phyloP scores from a whole-genome alignment of 192 early-diverging fungal genomes.

The Bifiguratus adelaidae region DNA sequence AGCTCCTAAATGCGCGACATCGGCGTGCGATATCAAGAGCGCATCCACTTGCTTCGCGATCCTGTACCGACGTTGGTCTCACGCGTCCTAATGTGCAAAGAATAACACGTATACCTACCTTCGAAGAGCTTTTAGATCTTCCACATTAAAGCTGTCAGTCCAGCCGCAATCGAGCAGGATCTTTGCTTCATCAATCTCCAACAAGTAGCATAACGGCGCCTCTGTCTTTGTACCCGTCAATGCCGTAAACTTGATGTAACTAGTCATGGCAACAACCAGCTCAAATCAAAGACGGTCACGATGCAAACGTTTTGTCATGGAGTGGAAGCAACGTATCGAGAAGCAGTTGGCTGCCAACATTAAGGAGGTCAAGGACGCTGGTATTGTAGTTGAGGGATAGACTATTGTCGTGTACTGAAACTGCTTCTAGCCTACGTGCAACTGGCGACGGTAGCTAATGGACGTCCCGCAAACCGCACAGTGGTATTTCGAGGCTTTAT shows the following conservation, averaged over 20 bases:
- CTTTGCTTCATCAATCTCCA: constrained; percentile 86
- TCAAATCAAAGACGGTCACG: too few relatives aligned
- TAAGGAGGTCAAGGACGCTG: background rate
- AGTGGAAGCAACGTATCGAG: background rate
- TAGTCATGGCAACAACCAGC: too few relatives aligned
- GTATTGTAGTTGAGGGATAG: background rate
- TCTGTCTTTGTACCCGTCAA: constrained; percentile 80
- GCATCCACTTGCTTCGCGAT: constrained; percentile 84
- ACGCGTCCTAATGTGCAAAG: background rate
- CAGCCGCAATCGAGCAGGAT: constrained; percentile 94
- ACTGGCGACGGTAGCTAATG: constrained; percentile 8
- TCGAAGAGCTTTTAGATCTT: constrained; percentile 53
- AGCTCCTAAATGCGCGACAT: constrained; percentile 80
- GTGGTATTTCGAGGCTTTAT: constrained; percentile 27
- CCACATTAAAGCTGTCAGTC: constrained; percentile 65
- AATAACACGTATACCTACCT: constrained; percentile 30
- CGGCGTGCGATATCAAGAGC: constrained; percentile 83
- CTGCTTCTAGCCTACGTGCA: constrained; percentile 7
- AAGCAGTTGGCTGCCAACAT: background rate
- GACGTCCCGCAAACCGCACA: constrained; percentile 15
- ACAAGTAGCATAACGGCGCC: constrained; percentile 80
- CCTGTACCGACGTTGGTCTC: constrained; percentile 23
- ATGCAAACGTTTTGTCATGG: too few relatives aligned
- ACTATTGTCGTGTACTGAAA: background rate
- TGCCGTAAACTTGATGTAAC: constrained; percentile 71